Conservation (phyloP, 202 grass and related monocot genomes). For the Cymbopogon flexuosus region DNA sequence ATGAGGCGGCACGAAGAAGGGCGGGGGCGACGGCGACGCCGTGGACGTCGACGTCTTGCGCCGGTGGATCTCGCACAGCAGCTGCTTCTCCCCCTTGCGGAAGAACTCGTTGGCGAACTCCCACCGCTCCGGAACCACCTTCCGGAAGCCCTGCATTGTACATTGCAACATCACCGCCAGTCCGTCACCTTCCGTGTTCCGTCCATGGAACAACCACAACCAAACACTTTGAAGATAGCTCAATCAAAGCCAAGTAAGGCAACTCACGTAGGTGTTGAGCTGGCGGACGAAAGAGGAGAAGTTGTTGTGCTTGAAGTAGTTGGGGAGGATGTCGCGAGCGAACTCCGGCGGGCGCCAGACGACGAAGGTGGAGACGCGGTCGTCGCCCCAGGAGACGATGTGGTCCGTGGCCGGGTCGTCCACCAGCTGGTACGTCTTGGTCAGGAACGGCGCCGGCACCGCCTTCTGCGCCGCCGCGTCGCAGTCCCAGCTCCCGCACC, state of each 20-base stretch:
- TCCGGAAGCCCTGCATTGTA: constrained; percentile 76
- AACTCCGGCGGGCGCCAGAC: constrained; percentile 97
- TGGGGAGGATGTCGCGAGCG: constrained; percentile 88
- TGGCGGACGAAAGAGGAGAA: constrained; percentile 99
- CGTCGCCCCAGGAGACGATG: constrained; percentile 98
- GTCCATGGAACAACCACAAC: background rate
- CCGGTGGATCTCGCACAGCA: constrained; percentile 92
- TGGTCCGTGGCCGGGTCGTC: constrained; percentile 89
- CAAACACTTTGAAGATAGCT: too few species aligned
- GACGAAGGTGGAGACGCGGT: constrained; percentile 90
- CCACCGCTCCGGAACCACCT: constrained; percentile 92
- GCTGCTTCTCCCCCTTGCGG: constrained; percentile 83
- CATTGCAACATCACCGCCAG: background rate
- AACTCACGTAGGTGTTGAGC: constrained; percentile 98
- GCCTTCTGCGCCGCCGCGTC: constrained; percentile 62
- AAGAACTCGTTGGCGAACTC: constrained; percentile 99
- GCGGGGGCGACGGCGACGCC: constrained; percentile 46
- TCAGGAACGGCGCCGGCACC: constrained; percentile 98
- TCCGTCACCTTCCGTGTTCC: background rate
- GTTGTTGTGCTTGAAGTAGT: constrained; percentile 99
- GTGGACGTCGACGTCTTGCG: constrained; percentile 63
- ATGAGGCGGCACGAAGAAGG: constrained; percentile 49
- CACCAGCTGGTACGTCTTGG: constrained; percentile 97
- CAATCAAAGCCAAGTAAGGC: too few species aligned
- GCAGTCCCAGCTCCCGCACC: constrained; percentile 57